These are phyloP conservation scores for Lentinus polychrous DNA, from an alignment of 1,284 basidiomycete genomes.

Conservation along the genomic window DNA sequence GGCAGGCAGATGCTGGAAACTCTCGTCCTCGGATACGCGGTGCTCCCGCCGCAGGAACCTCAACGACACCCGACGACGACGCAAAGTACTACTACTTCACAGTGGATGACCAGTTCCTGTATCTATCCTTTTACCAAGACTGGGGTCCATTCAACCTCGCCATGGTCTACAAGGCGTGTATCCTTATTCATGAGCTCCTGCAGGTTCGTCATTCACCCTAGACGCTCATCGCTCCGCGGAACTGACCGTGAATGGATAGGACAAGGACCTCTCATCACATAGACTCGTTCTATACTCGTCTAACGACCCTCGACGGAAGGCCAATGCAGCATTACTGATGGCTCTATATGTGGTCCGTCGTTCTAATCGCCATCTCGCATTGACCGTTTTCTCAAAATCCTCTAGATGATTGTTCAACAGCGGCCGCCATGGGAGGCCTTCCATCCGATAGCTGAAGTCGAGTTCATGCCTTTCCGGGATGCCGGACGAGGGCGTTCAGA, in stretches of 20 bases:
- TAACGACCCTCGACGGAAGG: slow-evolving; percentile 79
- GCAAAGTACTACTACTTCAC: slow-evolving; percentile 80
- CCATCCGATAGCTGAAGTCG: slow-evolving; percentile 83
- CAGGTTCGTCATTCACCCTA: slow-evolving; percentile 45
- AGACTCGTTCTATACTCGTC: slow-evolving; percentile 88
- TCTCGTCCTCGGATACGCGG: slow-evolving; percentile 55
- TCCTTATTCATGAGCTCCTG: slow-evolving; percentile 84
- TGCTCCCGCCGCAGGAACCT: slow-evolving; percentile 47
- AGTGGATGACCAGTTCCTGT: slow-evolving; percentile 87
- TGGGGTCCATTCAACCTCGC: slow-evolving; percentile 92
- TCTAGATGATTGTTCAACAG: slow-evolving; percentile 88
- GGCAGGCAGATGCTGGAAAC: slow-evolving; percentile 38
- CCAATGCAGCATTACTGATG: slow-evolving; percentile 90
- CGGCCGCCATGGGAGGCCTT: slow-evolving; percentile 94
- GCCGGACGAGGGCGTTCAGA: slow-evolving; percentile 92
- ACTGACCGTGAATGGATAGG: slow-evolving; percentile 35
- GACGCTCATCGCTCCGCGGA: slow-evolving; percentile 16
- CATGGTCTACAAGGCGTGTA: slow-evolving; percentile 92
- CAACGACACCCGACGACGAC: slow-evolving; percentile 58
- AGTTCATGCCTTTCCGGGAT: slow-evolving; percentile 94
- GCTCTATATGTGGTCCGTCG: slow-evolving; percentile 80
- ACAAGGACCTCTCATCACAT: slow-evolving; percentile 58
- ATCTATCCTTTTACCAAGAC: slow-evolving; percentile 92
- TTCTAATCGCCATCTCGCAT: background rate
- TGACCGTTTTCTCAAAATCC: slow-evolving; percentile 8